These are phyloP conservation scores for Trichoderma semiorbis DNA, from an alignment of 2,329 filamentous ascomycete species.

Conservation along the genomic window DNA sequence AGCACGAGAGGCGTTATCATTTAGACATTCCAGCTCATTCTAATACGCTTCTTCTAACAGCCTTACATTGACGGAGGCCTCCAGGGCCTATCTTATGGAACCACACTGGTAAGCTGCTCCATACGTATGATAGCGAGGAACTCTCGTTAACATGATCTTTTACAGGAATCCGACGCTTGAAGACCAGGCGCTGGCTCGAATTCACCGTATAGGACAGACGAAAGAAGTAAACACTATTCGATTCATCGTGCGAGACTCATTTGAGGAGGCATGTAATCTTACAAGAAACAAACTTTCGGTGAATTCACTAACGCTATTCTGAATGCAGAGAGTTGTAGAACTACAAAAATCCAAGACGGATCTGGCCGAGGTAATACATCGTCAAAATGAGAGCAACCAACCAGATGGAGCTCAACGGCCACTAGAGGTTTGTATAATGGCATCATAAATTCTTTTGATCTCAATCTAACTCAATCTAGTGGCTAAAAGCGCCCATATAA, in stretches of 20 bases:
- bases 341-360: constrained; percentile 22
- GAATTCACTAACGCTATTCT: accelerated
- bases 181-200: constrained; percentile 41
- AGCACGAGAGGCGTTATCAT: constrained; percentile 18
- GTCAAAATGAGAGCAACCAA: neutral
- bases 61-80: constrained; percentile 45
- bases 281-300: neutral
- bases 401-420: neutral
- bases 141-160: neutral
- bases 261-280: constrained; percentile 33
- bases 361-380: neutral
- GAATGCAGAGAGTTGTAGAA: constrained; percentile 18
- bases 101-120: constrained; percentile 40
- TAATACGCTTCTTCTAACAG: constrained; percentile 24
- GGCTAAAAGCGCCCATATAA: neutral
- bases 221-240: constrained; percentile 37
- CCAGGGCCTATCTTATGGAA: constrained; percentile 47
- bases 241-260: constrained; percentile 36
- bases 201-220: constrained; percentile 36
- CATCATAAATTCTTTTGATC: neutral
- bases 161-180: constrained; percentile 43
- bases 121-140: neutral
- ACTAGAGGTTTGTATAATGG: neutral
- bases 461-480: neutral
- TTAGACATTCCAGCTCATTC: neutral